Evolutionary conservation across 352 stramenopile genomes (phyloP), one percentile per base, ranked within the genome.

Genomic region (Peronospora tabacina): DNA sequence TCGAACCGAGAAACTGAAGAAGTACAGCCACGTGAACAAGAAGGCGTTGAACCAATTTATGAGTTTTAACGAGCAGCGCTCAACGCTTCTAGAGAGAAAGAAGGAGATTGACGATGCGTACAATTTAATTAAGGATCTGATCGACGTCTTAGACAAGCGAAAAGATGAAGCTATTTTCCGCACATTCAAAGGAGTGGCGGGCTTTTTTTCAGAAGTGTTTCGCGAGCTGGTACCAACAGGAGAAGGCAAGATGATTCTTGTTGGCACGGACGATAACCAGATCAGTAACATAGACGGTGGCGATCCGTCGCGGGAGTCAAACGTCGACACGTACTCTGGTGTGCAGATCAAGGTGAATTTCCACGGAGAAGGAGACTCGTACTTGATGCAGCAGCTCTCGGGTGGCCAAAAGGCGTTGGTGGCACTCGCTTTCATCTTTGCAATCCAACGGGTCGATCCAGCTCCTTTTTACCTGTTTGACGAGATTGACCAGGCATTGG

Each of bases 401-500:
- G 97, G 97, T 35, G 97, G 97, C 3, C 97, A 99, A 66, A 99
- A 99, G 63, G 94, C 97, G 2, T 75, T 99, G 32, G 96, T 99
- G 11, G 96, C 97, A 4, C 78, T 99, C 29, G 95, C 96, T n/a
- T 96, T 99, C 53, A 99, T 99, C 54, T 99, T 99, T 69, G 95
- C 97, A 3, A 99, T 99, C 46, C 87, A 97, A 65, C 85, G 96
- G 29, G 98, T 95, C 52, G 96, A 99, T 61, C 97, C 97, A 46
- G 96, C 97, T 35, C 97, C 97, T 6, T 99, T 99, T 71, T 99
- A 99, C 64, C 81, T 99, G 28, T 99, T 99, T 66, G 97, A 99
- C 67, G 97, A 99, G 61, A 96, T 99, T 38, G 97, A 99, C 60
- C 94, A 98, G 72, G 97, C 97, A 13, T 71, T 99, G n/a, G 97